Conservation (phyloP, 1,284 basidiomycete species). For the Fistulina hepatica region DNA sequence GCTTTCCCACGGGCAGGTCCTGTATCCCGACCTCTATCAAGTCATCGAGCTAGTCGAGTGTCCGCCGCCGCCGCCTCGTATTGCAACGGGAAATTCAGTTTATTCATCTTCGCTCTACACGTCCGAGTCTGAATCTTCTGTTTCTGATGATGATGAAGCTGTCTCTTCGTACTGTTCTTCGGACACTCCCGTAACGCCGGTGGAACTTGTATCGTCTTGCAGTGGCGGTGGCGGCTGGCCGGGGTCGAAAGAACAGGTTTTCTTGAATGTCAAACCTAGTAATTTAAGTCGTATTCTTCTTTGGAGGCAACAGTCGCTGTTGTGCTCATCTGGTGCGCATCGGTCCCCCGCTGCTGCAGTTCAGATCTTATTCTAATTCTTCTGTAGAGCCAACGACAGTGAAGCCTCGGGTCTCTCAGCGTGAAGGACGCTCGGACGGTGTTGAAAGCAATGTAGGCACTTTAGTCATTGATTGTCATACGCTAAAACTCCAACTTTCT, state of each 20-base stretch:
- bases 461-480: not conserved
- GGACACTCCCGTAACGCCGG: not conserved
- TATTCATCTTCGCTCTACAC: not conserved
- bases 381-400: not conserved
- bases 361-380: not conserved
- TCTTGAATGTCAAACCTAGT: too few relatives aligned
- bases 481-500: not conserved
- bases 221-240: not conserved
- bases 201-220: not conserved
- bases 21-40: too few relatives aligned
- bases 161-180: not conserved
- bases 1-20: too few relatives aligned
- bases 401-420: not conserved
- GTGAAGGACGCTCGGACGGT: not conserved
- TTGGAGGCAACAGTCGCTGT: not conserved
- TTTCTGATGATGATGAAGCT: not conserved
- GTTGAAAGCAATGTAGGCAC: not conserved
- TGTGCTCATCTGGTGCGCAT: not conserved
- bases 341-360: not conserved
- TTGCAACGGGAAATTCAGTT: too few relatives aligned
- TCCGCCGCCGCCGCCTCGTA: not conserved
- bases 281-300: not conserved
- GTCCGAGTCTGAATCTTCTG: not conserved
- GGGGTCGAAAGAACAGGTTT: too few relatives aligned
- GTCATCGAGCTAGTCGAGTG: constrained; percentile 1